phyloP scores from a whole-genome alignment of 495 filamentous ascomycete species.

The Aspergillus cavernicola region DNA sequence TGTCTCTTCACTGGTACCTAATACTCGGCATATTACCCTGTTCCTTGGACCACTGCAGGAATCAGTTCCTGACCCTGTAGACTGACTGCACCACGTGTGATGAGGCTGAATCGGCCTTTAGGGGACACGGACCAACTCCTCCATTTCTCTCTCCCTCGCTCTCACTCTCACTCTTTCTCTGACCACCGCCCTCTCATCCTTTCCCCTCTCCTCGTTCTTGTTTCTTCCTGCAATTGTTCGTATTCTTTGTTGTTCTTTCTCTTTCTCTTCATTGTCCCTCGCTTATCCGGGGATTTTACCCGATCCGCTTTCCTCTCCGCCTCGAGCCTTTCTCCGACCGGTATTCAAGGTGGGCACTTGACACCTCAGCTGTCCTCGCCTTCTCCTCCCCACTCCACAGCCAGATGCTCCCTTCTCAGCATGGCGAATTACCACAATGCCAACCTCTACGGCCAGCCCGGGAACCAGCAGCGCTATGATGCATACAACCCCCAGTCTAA shows the following conservation, averaged over 20 bases:
- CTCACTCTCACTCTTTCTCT: not conserved
- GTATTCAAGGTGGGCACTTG: not conserved
- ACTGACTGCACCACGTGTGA: slow-evolving; percentile 4
- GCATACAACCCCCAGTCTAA: slow-evolving; percentile 29
- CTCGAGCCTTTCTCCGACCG: not conserved
- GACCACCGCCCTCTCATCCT: not conserved
- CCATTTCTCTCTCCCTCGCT: not conserved
- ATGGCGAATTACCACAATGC: slow-evolving; percentile 53
- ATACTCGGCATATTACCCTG: too few relatives aligned
- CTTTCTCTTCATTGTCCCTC: slow-evolving; percentile 2
- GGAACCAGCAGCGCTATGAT: slow-evolving; percentile 20
- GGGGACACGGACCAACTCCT: not conserved
- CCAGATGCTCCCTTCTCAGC: slow-evolving; percentile 3
- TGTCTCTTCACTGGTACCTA: too few relatives aligned
- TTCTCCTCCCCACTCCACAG: not conserved
- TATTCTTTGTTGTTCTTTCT: not conserved
- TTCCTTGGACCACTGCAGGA: too few relatives aligned
- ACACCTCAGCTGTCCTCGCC: not conserved
- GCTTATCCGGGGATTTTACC: not conserved
- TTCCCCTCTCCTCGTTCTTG: not conserved
- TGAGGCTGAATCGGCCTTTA: slow-evolving; percentile 5
- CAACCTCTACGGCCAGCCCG: slow-evolving; percentile 39
- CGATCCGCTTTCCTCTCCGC: not conserved
- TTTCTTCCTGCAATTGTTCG: not conserved
- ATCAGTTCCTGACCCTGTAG: too few relatives aligned